phyloP scores from a whole-genome alignment of 257 asterid genomes.

The Knoxia roxburghii region DNA sequence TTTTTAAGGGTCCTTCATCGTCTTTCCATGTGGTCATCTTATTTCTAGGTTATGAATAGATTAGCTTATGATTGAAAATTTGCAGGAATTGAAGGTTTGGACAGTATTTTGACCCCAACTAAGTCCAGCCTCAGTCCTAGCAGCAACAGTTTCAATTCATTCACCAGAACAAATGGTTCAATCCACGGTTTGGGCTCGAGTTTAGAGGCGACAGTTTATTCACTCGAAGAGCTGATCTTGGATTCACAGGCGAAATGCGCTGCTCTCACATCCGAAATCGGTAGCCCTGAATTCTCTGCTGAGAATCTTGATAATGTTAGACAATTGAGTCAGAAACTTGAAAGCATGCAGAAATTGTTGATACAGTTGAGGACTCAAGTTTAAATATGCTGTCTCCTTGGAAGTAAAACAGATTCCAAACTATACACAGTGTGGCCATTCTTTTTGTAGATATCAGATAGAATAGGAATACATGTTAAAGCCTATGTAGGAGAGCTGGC shows the following conservation, averaged over 20 bases:
- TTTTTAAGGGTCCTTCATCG: neutral
- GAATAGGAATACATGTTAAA: constrained; percentile 10
- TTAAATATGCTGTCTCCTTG: constrained; percentile 19
- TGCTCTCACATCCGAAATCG: constrained; percentile 53
- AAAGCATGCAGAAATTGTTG: constrained; percentile 65
- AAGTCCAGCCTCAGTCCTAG: constrained; percentile 45
- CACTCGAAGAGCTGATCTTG: constrained; percentile 62
- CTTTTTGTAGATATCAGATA: constrained; percentile 22
- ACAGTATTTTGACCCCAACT: constrained; percentile 59
- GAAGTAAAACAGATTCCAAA: constrained; percentile 8
- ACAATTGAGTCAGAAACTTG: constrained; percentile 69
- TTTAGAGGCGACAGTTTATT: constrained; percentile 57
- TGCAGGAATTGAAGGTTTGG: constrained; percentile 73
- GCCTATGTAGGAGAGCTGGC: constrained; percentile 12
- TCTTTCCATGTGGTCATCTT: neutral
- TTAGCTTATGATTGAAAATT: too few species aligned
- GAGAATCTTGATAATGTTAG: constrained; percentile 41
- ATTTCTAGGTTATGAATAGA: neutral
- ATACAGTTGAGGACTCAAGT: constrained; percentile 50
- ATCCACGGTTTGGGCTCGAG: constrained; percentile 25
- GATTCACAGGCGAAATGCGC: constrained; percentile 61
- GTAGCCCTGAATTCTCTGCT: constrained; percentile 35
- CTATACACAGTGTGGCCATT: constrained; percentile 20
- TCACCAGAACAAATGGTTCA: constrained; percentile 24
- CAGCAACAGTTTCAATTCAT: constrained; percentile 29